phyloP scores from a whole-genome alignment of 495 filamentous ascomycete genomes.

The Hyaloscypha hepaticicola region DNA sequence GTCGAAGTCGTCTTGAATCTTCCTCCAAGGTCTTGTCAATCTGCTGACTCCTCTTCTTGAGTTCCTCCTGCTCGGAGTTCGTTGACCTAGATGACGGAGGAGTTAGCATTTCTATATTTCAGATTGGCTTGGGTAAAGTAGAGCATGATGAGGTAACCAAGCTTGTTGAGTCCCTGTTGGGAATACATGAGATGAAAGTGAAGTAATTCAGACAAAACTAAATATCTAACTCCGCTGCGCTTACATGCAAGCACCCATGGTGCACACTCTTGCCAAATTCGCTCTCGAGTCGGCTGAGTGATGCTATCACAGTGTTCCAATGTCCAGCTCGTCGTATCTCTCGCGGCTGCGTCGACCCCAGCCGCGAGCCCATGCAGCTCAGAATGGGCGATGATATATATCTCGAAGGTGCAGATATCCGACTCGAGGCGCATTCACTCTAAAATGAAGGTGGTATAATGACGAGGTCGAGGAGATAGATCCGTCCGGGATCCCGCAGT shows the following conservation, averaged over 20 bases:
- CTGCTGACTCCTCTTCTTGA: constrained; percentile 88
- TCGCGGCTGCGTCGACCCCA: neutral
- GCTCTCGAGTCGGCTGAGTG: neutral
- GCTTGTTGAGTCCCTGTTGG: too few relatives aligned
- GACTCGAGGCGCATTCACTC: neutral
- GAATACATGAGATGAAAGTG: too few relatives aligned
- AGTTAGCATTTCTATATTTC: too few relatives aligned
- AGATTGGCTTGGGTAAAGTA: too few relatives aligned
- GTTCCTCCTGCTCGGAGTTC: constrained; percentile 76
- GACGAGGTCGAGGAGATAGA: neutral
- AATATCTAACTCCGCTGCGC: too few relatives aligned
- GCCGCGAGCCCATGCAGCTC: constrained; percentile 1
- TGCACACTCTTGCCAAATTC: neutral
- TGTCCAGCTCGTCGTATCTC: constrained; percentile 1
- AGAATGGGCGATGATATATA: neutral
- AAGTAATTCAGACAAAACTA: too few relatives aligned
- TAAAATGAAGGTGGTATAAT: neutral
- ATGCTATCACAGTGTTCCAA: constrained; percentile 4
- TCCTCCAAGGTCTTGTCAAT: constrained; percentile 93
- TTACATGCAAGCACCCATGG: constrained; percentile 90
- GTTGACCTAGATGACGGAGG: too few relatives aligned
- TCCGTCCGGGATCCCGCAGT: neutral
- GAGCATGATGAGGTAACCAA: too few relatives aligned
- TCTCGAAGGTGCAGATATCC: neutral
- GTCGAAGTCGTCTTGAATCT: constrained; percentile 81